A percentile compares a stretch with the other conserved stretches of the same genome.
phyloP scores from a whole-genome alignment of 805 yeast species.

The Yarrowia deformans region DNA sequence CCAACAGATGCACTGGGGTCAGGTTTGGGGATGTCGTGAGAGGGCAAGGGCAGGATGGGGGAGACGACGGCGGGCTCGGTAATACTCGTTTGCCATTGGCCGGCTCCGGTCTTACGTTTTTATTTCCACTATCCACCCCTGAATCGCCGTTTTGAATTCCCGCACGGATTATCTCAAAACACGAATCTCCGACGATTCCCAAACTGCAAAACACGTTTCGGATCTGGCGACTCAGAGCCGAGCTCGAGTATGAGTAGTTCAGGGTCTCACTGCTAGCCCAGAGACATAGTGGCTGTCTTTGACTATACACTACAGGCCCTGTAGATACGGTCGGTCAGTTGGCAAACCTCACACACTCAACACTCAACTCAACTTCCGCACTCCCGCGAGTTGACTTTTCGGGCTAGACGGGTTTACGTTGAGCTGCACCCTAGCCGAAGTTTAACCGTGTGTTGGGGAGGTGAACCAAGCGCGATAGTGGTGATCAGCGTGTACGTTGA shows the following conservation, averaged over 20 bases:
- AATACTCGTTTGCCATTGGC: constrained; percentile 6
- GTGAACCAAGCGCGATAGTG: not conserved
- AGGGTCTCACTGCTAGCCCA: not conserved
- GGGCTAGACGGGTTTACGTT: constrained; percentile 15
- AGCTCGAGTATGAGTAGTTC: no score
- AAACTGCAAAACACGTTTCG: no score
- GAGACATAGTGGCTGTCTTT: not conserved
- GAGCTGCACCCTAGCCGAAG: constrained; percentile 28
- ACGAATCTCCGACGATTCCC: not conserved
- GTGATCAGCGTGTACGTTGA: not conserved
- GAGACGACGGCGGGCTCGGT: not conserved
- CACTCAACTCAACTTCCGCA: constrained; percentile 37
- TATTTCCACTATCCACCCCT: not conserved
- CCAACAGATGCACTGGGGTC: constrained; percentile 35
- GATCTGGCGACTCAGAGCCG: no score
- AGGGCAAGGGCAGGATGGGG: not conserved
- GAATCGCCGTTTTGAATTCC: not conserved
- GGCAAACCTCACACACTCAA: not conserved
- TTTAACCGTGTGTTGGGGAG: constrained; percentile 30
- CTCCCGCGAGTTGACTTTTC: constrained; percentile 31
- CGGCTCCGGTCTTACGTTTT: not conserved
- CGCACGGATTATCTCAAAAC: constrained; percentile 1
- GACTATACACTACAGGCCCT: no score
- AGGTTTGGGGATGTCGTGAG: constrained; percentile 19
- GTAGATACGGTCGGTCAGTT: no score